Evolutionary conservation across 2,329 filamentous ascomycete species (phyloP), one percentile per base, ranked within the genome.

Genomic region (Lasiodiplodia citricola): DNA sequence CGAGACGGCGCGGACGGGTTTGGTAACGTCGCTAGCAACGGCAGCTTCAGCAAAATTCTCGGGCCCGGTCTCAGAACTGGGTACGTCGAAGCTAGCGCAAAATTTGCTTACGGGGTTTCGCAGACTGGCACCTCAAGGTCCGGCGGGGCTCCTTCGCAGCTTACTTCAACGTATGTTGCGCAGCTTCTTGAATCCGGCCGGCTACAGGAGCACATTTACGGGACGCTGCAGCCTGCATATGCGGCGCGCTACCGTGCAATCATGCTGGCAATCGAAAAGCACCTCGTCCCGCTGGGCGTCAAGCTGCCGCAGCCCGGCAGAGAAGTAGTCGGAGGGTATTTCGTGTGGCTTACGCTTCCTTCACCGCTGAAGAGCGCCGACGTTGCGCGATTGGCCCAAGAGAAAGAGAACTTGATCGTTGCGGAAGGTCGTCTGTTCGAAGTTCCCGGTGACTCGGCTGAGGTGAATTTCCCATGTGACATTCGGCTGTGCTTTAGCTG

Each of bases 11-110:
- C 82, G 3, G 85, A 88, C 78, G 84, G 84, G 54, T 97, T 95
- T 76, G 94, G 95, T 13, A 90, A 98, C 78, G 87, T 89, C 11
- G 84, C 94, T 44, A 94, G 91, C 74, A 98, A 98, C 77, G 94
- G 92, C 25, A 93, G 91, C 7, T 98, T 98, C 79, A 93, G 90
- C 77, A 99, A 99, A 79, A 89, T 98, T 47, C 86, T 89, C 35
- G 93, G 89, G 0, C 94, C 95, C 0, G 96, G 95, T 0, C 80
- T 92, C 63, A 86, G 95, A 14, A 94, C 92, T 0, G 95, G 95
- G n/a, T 98, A 94, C 94, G 87, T 90, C 1, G 93, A 97, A 77
- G 91, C 87, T 0, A 90, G 88, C 6, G 82, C 85, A 65, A 89
- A 87, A 73, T 80, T 92, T 68, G 85, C 85, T 4, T 85, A 84